Conservation (phyloP, 78 protist species). For the slime mould (Dictyostelium discoideum) region dicty_2.7 NC_007088.5:3640501-3641000, state of each 20-base stretch:
- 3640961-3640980: not conserved
- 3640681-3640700: not conserved
- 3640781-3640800: not conserved
- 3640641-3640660: not conserved
- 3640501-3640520: not conserved
- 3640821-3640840: not conserved
- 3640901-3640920: not conserved
- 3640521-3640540: not conserved
- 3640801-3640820: not conserved
- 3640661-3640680: not conserved
- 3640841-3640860: not conserved
- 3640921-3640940: not conserved
- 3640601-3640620: not conserved
- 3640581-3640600: not conserved
- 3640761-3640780: not conserved
- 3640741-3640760: not conserved
- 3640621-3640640: not conserved
- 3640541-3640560: not conserved
- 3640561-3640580: not conserved
- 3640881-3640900: not conserved
- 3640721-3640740: not conserved
- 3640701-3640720: not conserved
- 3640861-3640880: constrained; percentile 17
- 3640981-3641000: not conserved
- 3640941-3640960: not conserved